phyloP scores from a whole-genome alignment of 805 yeast genomes.

The Metschnikowia lachancei region DNA sequence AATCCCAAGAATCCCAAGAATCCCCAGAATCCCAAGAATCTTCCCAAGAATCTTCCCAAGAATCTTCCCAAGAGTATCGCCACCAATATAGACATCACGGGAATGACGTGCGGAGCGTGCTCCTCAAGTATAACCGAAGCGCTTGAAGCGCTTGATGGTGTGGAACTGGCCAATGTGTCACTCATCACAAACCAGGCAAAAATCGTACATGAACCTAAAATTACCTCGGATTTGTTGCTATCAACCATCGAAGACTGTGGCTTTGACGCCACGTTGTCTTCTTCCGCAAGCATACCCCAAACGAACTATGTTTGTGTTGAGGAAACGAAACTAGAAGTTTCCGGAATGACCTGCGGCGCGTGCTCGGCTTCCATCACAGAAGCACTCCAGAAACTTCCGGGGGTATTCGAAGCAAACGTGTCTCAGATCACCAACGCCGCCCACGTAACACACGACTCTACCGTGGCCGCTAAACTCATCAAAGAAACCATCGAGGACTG shows the following conservation, averaged over 20 bases:
- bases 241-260: conserved; percentile 33
- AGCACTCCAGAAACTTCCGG: conserved; percentile 48
- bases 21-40: too few species aligned
- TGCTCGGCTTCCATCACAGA: conserved; percentile 68
- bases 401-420: conserved; percentile 56
- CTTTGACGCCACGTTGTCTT: conserved; percentile 23
- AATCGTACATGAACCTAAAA: conserved; percentile 6
- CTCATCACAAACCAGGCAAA: conserved; percentile 18
- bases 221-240: conserved; percentile 6
- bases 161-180: conserved; percentile 15
- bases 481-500: conserved; percentile 61
- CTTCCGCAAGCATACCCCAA: neutral
- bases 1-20: too few species aligned
- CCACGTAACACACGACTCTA: conserved; percentile 45
- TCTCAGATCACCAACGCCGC: conserved; percentile 80
- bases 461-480: conserved; percentile 36
- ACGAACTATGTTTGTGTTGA: neutral
- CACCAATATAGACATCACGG: conserved; percentile 9
- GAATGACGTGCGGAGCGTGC: conserved; percentile 24
- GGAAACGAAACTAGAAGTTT: conserved; percentile 34
- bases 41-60: too few species aligned
- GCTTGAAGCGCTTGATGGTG: conserved; percentile 13
- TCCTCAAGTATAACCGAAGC: conserved; percentile 19
- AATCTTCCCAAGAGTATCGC: neutral
- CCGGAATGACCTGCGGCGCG: conserved; percentile 92